phyloP scores from a whole-genome alignment of 106 monocot species.

The Apostasia ramifera region DNA sequence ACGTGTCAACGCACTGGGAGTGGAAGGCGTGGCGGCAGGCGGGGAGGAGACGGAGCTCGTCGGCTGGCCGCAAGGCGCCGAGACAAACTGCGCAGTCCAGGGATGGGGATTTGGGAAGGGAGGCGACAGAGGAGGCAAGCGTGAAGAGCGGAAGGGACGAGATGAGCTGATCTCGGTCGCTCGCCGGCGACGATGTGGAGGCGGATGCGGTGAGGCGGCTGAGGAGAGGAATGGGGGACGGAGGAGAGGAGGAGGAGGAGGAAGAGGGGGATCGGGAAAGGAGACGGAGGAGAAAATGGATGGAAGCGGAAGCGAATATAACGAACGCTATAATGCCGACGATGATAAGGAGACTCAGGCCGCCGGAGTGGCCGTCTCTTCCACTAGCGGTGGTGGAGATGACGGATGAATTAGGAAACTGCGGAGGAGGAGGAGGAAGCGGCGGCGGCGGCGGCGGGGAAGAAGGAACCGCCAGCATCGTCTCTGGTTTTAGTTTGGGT shows the following conservation, averaged over 20 bases:
- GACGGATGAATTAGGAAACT: slow-evolving; percentile 1
- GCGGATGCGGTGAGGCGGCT: slow-evolving; percentile 1
- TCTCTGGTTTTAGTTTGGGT: neutral
- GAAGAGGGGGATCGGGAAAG: slow-evolving; percentile 41
- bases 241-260: slow-evolving; percentile 15
- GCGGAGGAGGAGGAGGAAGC: slow-evolving; percentile 16
- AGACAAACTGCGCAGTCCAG: slow-evolving; percentile 96
- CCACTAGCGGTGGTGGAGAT: neutral
- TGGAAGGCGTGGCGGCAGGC: slow-evolving; percentile 97
- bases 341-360: slow-evolving; percentile 52
- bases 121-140: slow-evolving; percentile 45
- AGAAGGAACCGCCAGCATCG: slow-evolving; percentile 22
- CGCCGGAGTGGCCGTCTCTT: slow-evolving; percentile 5
- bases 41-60: slow-evolving; percentile 90
- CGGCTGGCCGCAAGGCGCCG: slow-evolving; percentile 47
- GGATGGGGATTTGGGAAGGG: slow-evolving; percentile 28
- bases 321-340: slow-evolving; percentile 47
- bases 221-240: slow-evolving; percentile 1
- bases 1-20: slow-evolving; percentile 80
- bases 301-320: slow-evolving; percentile 38
- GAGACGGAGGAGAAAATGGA: slow-evolving; percentile 63
- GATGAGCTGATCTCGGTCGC: slow-evolving; percentile 34
- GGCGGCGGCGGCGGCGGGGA: slow-evolving; percentile 46
- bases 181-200: neutral
- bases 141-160: slow-evolving; percentile 74